These are phyloP conservation scores for Colletotrichum liriopes DNA, from an alignment of 2,329 filamentous ascomycete species.

Conservation along the genomic window DNA sequence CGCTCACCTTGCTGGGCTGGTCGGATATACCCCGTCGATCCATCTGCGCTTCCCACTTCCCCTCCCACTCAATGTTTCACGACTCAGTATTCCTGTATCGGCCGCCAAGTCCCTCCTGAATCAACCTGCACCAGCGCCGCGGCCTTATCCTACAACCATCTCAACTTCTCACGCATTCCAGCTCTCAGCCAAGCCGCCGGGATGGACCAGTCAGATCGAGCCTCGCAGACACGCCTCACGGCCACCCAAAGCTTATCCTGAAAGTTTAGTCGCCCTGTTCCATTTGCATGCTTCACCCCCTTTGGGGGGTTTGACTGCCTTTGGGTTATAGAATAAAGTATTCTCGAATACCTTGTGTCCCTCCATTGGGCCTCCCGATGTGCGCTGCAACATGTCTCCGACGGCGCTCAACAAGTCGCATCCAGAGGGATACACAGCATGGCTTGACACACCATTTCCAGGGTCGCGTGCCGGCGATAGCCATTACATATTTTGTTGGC, in stretches of 20 bases:
- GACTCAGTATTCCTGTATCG: slow-evolving; percentile 30
- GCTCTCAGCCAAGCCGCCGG: slow-evolving; percentile 34
- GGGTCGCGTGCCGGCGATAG: slow-evolving; percentile 25
- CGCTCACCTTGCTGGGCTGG: slow-evolving; percentile 21
- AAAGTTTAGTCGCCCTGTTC: slow-evolving; percentile 1
- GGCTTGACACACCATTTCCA: slow-evolving; percentile 35
- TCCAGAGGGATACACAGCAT: slow-evolving; percentile 27
- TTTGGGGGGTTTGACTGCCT: not conserved
- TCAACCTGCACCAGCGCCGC: slow-evolving; percentile 8
- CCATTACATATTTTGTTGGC: slow-evolving; percentile 33
- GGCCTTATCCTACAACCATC: slow-evolving; percentile 23
- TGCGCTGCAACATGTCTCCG: slow-evolving; percentile 22
- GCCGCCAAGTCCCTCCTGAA: slow-evolving; percentile 39
- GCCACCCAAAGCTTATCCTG: slow-evolving; percentile 34
- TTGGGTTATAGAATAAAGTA: not conserved
- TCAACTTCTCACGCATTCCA: slow-evolving; percentile 40
- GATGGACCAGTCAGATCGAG: slow-evolving; percentile 32
- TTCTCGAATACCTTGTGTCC: not conserved
- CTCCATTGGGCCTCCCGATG: not conserved
- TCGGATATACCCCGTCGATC: slow-evolving; percentile 38
- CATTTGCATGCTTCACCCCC: not conserved
- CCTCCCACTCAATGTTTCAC: slow-evolving; percentile 38
- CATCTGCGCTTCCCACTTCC: slow-evolving; percentile 21
- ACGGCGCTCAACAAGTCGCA: slow-evolving; percentile 29
- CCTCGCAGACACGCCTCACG: slow-evolving; percentile 37